Evolutionary conservation across 2,329 filamentous ascomycete genomes (phyloP), one percentile per base, ranked within the genome.

Genomic region (Rutstroemia sydowiana): DNA sequence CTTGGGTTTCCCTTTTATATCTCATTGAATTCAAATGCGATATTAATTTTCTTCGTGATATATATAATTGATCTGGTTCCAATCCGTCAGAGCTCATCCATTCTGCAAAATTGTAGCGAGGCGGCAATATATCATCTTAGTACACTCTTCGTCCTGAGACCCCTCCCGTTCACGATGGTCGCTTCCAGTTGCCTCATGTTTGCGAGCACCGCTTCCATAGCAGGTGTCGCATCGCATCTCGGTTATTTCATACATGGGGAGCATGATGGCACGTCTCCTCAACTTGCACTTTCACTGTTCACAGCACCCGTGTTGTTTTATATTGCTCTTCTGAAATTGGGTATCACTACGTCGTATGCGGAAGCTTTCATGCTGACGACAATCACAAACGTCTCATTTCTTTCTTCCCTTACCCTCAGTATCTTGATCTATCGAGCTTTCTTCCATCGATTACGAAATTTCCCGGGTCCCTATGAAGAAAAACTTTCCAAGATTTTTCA

Each of bases 381-480:
- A 5, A 7, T 51, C 7, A 34, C 41, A 4, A 0, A 14, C 8
- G 14, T 20, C 2, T 49, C 39, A 3, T 49, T 49, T 11, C 32
- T 49, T 14, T 10, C 39, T 8, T 48, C 46, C 2, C 14, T 48
- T 2, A 20, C 34, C 10, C 20, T 37, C 45, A 70, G 76, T 9
- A 74, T 81, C 65, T 66, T 81, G 23, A 71, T 75, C 46, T 78
- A 82, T 58, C 61, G 81, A 5, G 73, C 76, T 0, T 73, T 81
- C 70, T 71, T 62, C 64, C 63, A 46, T 61, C 65, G 42, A 34
- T 60, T 69, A 45, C 61, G 48, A 13, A 45, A 45, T 10, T 66
- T 66, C 23, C 61, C 63, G 8, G 64, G 63, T 3, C 64, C 64
- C 0, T 52, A 57, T 2, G 23, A 42, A 3, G 57, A 58, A 5